Evolutionary conservation across 192 early-diverging fungal species (phyloP).

Genomic region (Backusella luteola): DNA sequence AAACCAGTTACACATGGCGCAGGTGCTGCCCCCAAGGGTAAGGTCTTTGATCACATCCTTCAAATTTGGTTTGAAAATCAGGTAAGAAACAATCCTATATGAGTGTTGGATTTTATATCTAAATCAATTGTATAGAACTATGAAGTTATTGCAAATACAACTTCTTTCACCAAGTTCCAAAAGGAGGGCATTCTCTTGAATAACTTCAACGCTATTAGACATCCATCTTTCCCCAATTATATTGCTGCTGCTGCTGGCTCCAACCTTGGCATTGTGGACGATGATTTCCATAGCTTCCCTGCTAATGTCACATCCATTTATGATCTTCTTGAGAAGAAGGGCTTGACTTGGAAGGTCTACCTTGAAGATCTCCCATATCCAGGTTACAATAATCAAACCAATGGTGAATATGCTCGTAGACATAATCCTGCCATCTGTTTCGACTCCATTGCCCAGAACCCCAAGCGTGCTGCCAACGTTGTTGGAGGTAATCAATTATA

Average conservation of each 20-base stretch:
- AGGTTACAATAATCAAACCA: background rate
- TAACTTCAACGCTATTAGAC: conserved; percentile 27
- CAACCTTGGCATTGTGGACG: conserved; percentile 42
- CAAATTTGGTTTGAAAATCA: conserved; percentile 32
- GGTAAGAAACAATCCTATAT: background rate
- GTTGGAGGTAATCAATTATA: background rate
- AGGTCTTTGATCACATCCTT: conserved; percentile 27
- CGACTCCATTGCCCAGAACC: conserved; percentile 17
- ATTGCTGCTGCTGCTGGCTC: conserved; percentile 54
- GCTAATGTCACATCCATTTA: conserved; percentile 31
- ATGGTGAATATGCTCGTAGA: conserved; percentile 22
- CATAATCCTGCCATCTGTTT: conserved; percentile 27
- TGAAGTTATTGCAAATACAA: conserved; percentile 1
- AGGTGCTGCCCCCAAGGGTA: conserved; percentile 14
- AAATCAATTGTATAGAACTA: background rate
- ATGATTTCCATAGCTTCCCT: conserved; percentile 43
- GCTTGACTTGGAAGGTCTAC: conserved; percentile 30
- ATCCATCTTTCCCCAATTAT: conserved; percentile 80
- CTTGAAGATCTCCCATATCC: conserved; percentile 25
- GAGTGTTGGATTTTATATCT: background rate
- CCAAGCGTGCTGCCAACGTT: conserved; percentile 6
- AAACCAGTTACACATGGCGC: background rate
- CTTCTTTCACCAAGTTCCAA: background rate
- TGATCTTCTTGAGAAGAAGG: conserved; percentile 32
- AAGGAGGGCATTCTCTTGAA: conserved; percentile 10